Evolutionary conservation across 345 rosid genomes (phyloP), one percentile per base, ranked within the genome.

Genomic region (Salix udensis): DNA sequence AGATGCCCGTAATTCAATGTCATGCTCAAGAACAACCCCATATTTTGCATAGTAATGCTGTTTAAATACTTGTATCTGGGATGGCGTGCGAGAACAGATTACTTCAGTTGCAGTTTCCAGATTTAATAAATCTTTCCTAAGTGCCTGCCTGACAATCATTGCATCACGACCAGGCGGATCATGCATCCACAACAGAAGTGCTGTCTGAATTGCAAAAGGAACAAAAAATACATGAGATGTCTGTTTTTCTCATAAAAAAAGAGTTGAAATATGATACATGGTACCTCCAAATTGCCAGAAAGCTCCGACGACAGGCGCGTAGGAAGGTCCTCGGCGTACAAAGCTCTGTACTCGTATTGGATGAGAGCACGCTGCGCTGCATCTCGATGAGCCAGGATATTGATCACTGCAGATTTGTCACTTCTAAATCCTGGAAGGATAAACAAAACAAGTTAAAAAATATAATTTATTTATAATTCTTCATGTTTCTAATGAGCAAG

Each of bases 161-260:
- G 93, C 92, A 86, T 89, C 96, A 66, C 93, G 88, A 34, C 78
- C 89, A 14, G 93, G 89, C 39, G 84, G 93, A 72, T 89, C 90
- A 67, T 82, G 83, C 89, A 88, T 87, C 96, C 96, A 91, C 2
- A 88, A 86, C 75, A 87, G 80, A 71, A 91, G 85, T 42, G 92
- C 91, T 11, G 34, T 84, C 96, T 91, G 85, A 72, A 64, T 67
- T 64, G 75, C 21, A 65, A 31, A 68, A 46, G 69, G 72, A 58
- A 7, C 4, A 65, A 46, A 5, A 34, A 34, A 23, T 66, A 66
- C 62, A 74, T 58, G 74, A 46, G 48, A 65, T 66, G 46, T 40
- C 46, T 40, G 46, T 2, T 40, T 40, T 40, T 40, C 46, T 8
- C 36, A 70, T 14, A 11, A 60, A n/a, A 68, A 37, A 30, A 37